Conservation (phyloP, 768 basidiomycete genomes). For the Sarcomyxa edulis region DNA sequence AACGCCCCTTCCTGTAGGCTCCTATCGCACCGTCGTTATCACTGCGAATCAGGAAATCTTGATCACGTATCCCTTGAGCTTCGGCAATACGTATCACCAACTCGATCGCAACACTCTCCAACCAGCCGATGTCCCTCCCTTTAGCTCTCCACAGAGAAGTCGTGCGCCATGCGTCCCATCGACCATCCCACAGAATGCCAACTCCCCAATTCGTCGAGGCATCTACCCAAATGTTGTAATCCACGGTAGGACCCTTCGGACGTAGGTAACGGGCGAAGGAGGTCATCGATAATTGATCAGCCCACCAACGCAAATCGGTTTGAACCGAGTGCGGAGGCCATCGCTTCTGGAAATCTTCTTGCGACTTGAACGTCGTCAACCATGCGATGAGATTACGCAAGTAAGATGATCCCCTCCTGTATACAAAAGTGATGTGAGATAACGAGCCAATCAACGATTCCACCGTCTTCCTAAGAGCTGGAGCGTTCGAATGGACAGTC, state of each 20-base stretch:
- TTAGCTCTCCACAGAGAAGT: no score
- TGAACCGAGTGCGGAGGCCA: slow-evolving; percentile 7
- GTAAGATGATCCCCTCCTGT: no score
- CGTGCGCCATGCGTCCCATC: slow-evolving; percentile 27
- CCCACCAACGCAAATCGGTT: slow-evolving; percentile 8
- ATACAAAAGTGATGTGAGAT: slow-evolving; percentile 15
- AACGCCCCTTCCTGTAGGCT: slow-evolving; percentile 15
- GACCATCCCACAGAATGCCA: slow-evolving; percentile 20
- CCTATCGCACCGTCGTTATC: slow-evolving; percentile 25
- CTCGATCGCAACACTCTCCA: no score
- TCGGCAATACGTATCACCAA: no score
- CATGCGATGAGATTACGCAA: no score
- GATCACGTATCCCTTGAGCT: slow-evolving; percentile 4
- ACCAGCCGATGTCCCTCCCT: no score
- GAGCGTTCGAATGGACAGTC: neutral
- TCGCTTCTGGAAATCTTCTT: slow-evolving; percentile 1
- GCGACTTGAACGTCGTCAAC: slow-evolving; percentile 2
- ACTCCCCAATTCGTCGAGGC: slow-evolving; percentile 30
- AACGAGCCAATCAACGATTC: slow-evolving; percentile 15
- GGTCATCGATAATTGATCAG: slow-evolving; percentile 8
- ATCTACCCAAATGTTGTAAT: slow-evolving; percentile 24
- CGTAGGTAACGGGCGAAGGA: slow-evolving; percentile 9
- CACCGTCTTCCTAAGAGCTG: slow-evolving; percentile 3
- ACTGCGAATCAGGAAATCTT: slow-evolving; percentile 13
- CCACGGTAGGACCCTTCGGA: slow-evolving; percentile 6